These are phyloP conservation scores for Metschnikowia santaceciliae DNA, from an alignment of 805 yeast genomes.

Conservation along the genomic window DNA sequence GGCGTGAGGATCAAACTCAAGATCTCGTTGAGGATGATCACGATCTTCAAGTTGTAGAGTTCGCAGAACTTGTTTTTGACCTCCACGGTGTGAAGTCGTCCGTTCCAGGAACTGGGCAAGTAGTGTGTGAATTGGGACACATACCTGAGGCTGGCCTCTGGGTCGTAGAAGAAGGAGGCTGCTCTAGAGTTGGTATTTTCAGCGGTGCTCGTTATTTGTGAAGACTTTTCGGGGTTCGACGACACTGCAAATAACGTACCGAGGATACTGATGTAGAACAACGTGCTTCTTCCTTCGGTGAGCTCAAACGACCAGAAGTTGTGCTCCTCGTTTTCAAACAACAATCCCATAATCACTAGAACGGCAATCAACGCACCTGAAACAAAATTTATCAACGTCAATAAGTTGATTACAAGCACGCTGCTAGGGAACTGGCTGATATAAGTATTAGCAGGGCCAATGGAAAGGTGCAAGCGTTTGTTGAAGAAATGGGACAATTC, in stretches of 20 bases:
- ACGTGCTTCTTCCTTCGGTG: slow-evolving; percentile 71
- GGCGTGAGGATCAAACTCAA: slow-evolving; percentile 83
- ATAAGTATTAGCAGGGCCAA: slow-evolving; percentile 75
- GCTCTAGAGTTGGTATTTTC: slow-evolving; percentile 25
- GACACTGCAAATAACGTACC: slow-evolving; percentile 88
- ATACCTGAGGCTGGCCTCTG: slow-evolving; percentile 77
- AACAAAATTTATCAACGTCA: slow-evolving; percentile 50
- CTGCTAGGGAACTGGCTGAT: slow-evolving; percentile 91
- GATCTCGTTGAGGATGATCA: slow-evolving; percentile 71
- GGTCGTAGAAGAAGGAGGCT: slow-evolving; percentile 68
- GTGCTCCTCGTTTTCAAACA: slow-evolving; percentile 76
- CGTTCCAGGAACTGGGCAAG: slow-evolving; percentile 84
- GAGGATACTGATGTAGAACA: slow-evolving; percentile 83
- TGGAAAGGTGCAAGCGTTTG: slow-evolving; percentile 71
- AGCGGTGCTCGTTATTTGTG: slow-evolving; percentile 17
- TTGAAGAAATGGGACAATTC: slow-evolving; percentile 88
- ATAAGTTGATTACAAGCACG: slow-evolving; percentile 32
- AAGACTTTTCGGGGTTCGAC: slow-evolving; percentile 50
- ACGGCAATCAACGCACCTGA: slow-evolving; percentile 90
- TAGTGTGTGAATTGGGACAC: slow-evolving; percentile 89
- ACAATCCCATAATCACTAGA: slow-evolving; percentile 56
- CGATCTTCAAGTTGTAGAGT: slow-evolving; percentile 68
- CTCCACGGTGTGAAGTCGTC: slow-evolving; percentile 74
- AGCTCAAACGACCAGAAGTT: slow-evolving; percentile 86
- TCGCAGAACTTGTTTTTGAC: slow-evolving; percentile 81